These are phyloP conservation scores for Pythium rhizo-oryzae DNA, from an alignment of 352 stramenopile species.

Conservation along the genomic window DNA sequence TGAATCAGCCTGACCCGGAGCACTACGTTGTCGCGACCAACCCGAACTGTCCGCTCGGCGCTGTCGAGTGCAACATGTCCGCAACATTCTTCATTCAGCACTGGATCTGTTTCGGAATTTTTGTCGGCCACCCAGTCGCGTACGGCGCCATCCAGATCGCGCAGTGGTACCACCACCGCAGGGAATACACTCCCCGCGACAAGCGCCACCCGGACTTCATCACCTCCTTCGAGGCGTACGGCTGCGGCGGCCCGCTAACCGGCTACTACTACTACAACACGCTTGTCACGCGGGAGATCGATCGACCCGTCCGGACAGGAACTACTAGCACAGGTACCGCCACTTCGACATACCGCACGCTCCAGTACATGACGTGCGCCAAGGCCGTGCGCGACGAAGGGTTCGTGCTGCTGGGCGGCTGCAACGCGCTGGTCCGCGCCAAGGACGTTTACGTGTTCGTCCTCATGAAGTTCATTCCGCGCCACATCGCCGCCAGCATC, in stretches of 20 bases:
- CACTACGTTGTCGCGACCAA: constrained; percentile 34
- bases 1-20: constrained; percentile 19
- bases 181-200: constrained; percentile 35
- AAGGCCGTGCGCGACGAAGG: constrained; percentile 43
- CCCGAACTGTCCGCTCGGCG: constrained; percentile 25
- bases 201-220: constrained; percentile 28
- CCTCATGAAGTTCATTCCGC: constrained; percentile 33
- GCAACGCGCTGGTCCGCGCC: constrained; percentile 36
- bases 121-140: constrained; percentile 33
- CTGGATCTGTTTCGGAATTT: constrained; percentile 32
- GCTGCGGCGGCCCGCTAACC: constrained; percentile 32
- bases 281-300: constrained; percentile 28
- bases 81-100: constrained; percentile 33
- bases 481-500: constrained; percentile 31
- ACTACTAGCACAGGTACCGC: not conserved
- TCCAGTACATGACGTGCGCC: constrained; percentile 35
- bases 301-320: not conserved
- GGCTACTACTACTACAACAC: constrained; percentile 51
- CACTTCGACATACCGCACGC: not conserved
- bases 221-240: constrained; percentile 41
- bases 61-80: constrained; percentile 34
- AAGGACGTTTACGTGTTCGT: constrained; percentile 44
- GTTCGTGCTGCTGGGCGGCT: constrained; percentile 38
- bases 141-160: constrained; percentile 41
- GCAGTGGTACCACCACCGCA: constrained; percentile 33